phyloP scores from a whole-genome alignment of 139 green algal species.

The Micractinium conductrix region DNA sequence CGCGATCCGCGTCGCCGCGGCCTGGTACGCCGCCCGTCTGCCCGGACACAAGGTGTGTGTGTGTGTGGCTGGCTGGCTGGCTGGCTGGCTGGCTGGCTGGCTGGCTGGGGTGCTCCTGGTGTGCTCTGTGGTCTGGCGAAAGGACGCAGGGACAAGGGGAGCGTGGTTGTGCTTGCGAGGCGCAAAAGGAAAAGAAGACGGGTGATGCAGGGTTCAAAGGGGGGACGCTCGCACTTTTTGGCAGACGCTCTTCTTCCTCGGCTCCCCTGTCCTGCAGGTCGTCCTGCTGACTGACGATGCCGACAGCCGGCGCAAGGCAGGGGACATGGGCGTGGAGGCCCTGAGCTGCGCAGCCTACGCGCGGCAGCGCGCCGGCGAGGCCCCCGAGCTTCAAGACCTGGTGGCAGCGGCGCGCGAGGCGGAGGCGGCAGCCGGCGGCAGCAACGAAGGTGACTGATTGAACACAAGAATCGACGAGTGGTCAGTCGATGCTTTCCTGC shows the following conservation, averaged over 20 bases:
- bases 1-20: conserved; percentile 88
- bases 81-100: no score
- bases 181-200: no score
- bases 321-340: conserved; percentile 66
- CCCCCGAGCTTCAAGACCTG: conserved; percentile 75
- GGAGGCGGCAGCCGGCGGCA: conserved; percentile 15
- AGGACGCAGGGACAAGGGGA: no score
- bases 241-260: background rate
- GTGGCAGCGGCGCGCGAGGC: conserved; percentile 47
- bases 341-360: conserved; percentile 59
- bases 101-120: no score
- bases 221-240: no score
- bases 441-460: conserved; percentile 33
- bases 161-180: no score
- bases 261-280: conserved; percentile 50
- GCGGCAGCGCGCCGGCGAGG: conserved; percentile 36
- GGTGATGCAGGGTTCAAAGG: no score
- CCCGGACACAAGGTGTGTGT: background rate
- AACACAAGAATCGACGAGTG: no score
- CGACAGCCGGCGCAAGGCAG: conserved; percentile 78
- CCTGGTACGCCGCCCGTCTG: conserved; percentile 27
- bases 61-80: no score
- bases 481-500: no score
- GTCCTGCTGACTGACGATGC: conserved; percentile 92
- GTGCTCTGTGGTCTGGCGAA: no score